These are phyloP conservation scores for Eimeria sp. DNA, from an alignment of 169 alveolate genomes.

Conservation along the genomic window DNA sequence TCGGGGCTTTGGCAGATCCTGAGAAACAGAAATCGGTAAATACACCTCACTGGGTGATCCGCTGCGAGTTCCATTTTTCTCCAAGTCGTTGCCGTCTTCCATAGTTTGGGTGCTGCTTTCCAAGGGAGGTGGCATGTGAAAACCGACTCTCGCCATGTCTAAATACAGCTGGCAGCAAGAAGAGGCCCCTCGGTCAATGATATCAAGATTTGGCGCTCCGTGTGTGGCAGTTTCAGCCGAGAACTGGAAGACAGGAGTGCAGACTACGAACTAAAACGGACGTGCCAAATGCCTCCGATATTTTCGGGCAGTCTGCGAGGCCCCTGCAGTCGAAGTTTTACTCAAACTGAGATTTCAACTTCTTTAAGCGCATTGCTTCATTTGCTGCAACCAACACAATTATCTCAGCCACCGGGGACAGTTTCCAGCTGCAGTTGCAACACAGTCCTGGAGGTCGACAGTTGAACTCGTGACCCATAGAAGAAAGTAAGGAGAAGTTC, in stretches of 20 bases:
- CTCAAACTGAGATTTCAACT: background rate
- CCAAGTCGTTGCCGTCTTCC: background rate
- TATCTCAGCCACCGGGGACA: background rate
- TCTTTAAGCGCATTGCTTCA: background rate
- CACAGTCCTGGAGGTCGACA: background rate
- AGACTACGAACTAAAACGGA: background rate
- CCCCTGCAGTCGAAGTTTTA: background rate
- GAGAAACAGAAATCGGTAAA: conserved; percentile 9
- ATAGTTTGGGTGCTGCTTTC: background rate
- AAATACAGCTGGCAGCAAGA: background rate
- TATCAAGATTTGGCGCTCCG: background rate
- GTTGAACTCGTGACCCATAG: background rate
- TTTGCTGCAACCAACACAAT: background rate
- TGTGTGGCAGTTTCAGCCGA: background rate
- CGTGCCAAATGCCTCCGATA: background rate
- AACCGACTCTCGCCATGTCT: conserved; percentile 15
- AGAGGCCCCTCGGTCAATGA: background rate
- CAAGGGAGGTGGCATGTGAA: background rate
- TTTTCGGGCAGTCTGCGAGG: background rate
- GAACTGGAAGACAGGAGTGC: background rate
- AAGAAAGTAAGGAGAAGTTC: background rate
- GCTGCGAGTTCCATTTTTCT: background rate
- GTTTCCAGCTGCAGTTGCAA: background rate
- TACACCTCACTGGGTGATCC: conserved; percentile 30
- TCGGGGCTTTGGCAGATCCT: background rate